phyloP scores from a whole-genome alignment of 2,329 filamentous ascomycete genomes.

The Hypoxylon sp. region DNA sequence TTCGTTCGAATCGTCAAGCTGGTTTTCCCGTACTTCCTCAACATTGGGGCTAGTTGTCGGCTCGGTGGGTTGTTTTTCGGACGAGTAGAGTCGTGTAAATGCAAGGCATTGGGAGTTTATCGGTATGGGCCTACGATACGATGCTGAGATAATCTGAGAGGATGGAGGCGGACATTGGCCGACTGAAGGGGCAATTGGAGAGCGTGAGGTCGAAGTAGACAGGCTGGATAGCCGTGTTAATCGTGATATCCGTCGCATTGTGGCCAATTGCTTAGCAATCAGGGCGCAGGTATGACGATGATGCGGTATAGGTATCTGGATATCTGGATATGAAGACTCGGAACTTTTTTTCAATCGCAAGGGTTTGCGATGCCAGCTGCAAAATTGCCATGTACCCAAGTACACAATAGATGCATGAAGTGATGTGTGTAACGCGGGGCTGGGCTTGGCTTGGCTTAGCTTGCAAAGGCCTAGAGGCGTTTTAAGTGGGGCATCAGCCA shows the following conservation, averaged over 20 bases:
- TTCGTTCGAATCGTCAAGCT: constrained; percentile 8
- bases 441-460: background rate
- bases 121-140: constrained; percentile 24
- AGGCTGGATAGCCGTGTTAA: constrained; percentile 49
- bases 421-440: background rate
- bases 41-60: constrained; percentile 4
- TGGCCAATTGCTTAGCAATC: constrained; percentile 15
- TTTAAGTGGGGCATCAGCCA: background rate
- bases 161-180: constrained; percentile 44
- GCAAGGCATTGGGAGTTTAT: constrained; percentile 13
- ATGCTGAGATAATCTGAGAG: constrained; percentile 21
- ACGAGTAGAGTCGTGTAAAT: constrained; percentile 49
- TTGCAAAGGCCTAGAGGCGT: too few relatives aligned
- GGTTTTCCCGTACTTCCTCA: constrained; percentile 11
- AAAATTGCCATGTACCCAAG: constrained; percentile 9
- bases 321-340: constrained; percentile 2
- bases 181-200: constrained; percentile 41
- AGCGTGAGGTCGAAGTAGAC: constrained; percentile 24
- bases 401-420: background rate
- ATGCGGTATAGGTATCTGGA: constrained; percentile 6
- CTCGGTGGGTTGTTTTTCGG: constrained; percentile 28
- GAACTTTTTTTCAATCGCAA: constrained; percentile 9
- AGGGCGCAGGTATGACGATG: background rate
- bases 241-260: constrained; percentile 54
- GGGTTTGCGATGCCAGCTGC: background rate